These are phyloP conservation scores for Clausena lansium DNA, from an alignment of 345 rosid genomes.

Conservation along the genomic window DNA sequence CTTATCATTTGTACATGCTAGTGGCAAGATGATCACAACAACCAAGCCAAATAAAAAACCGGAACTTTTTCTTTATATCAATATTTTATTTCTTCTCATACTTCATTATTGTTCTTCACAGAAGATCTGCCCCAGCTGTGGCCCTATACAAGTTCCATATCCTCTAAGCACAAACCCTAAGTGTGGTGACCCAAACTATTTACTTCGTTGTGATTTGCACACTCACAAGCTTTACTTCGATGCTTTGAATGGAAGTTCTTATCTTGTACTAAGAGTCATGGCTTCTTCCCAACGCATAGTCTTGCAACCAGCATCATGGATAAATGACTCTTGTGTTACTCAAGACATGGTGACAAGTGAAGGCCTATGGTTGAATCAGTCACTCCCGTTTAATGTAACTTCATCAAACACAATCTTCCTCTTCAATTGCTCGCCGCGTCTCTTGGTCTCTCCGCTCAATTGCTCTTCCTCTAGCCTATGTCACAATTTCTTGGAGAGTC, in stretches of 20 bases:
- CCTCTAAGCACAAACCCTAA: slow-evolving; percentile 54
- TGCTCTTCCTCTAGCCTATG: slow-evolving; percentile 61
- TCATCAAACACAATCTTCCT: slow-evolving; percentile 59
- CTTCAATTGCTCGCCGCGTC: slow-evolving; percentile 61
- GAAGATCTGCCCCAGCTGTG: slow-evolving; percentile 49
- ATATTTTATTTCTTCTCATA: slow-evolving; percentile 13
- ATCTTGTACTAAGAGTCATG: slow-evolving; percentile 41
- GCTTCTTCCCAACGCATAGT: slow-evolving; percentile 42
- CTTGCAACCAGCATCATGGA: slow-evolving; percentile 51
- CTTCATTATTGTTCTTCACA: slow-evolving; percentile 28
- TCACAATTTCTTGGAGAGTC: slow-evolving; percentile 48
- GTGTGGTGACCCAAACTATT: slow-evolving; percentile 52
- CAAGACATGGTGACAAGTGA: slow-evolving; percentile 44
- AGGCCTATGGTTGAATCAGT: slow-evolving; percentile 49
- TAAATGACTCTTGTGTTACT: slow-evolving; percentile 36
- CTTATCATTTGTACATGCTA: slow-evolving; percentile 17
- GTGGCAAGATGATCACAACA: slow-evolving; percentile 17
- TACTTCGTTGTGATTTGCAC: slow-evolving; percentile 39
- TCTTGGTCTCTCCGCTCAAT: slow-evolving; percentile 56
- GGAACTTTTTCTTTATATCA: not conserved
- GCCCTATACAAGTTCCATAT: slow-evolving; percentile 46
- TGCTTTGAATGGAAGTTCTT: slow-evolving; percentile 50
- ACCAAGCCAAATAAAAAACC: slow-evolving; percentile 2
- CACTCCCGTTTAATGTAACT: slow-evolving; percentile 62
- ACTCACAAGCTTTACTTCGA: slow-evolving; percentile 47